A percentile compares a stretch with the other conserved stretches of the same genome.
Conservation (phyloP, 1,139 yeast genomes). For the Suhomyces bokatorum region DNA sequence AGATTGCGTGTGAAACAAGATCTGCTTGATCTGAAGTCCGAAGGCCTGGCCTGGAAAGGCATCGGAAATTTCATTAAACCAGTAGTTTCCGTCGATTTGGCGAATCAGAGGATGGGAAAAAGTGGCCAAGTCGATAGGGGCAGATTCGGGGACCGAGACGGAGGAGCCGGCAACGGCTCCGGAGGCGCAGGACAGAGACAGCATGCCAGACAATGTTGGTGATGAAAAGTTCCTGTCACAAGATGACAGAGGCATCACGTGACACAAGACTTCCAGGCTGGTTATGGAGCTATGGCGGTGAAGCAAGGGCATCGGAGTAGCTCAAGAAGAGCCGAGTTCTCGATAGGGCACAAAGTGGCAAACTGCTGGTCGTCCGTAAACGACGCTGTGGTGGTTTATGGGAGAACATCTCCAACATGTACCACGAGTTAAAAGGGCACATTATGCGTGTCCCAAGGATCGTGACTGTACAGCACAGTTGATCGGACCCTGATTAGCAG, state of each 20-base stretch:
- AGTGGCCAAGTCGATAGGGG: slow-evolving; percentile 3
- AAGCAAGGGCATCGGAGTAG: too few relatives aligned
- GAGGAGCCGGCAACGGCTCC: not conserved
- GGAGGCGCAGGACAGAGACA: not conserved
- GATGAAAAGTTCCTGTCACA: slow-evolving; percentile 2
- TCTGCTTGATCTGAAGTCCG: slow-evolving; percentile 35
- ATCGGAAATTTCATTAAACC: slow-evolving; percentile 45
- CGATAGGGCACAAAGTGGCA: too few relatives aligned
- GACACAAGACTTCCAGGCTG: not conserved
- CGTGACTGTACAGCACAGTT: too few relatives aligned
- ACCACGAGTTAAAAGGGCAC: too few relatives aligned
- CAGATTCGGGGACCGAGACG: not conserved
- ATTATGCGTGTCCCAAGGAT: too few relatives aligned
- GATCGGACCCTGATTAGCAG: too few relatives aligned
- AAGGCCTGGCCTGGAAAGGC: slow-evolving; percentile 50
- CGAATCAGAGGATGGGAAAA: slow-evolving; percentile 31
- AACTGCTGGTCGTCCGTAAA: too few relatives aligned
- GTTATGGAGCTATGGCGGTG: not conserved
- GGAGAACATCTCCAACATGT: too few relatives aligned
- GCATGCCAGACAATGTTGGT: slow-evolving; percentile 1
- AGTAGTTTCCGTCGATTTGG: slow-evolving; percentile 28
- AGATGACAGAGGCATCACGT: slow-evolving; percentile 1
- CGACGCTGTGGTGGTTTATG: too few relatives aligned
- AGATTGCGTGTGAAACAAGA: slow-evolving; percentile 39
- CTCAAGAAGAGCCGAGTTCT: too few relatives aligned